Evolutionary conservation across 257 asterid genomes (phyloP), one percentile per base, ranked within the genome.

Genomic region (Salvia splendens): DNA sequence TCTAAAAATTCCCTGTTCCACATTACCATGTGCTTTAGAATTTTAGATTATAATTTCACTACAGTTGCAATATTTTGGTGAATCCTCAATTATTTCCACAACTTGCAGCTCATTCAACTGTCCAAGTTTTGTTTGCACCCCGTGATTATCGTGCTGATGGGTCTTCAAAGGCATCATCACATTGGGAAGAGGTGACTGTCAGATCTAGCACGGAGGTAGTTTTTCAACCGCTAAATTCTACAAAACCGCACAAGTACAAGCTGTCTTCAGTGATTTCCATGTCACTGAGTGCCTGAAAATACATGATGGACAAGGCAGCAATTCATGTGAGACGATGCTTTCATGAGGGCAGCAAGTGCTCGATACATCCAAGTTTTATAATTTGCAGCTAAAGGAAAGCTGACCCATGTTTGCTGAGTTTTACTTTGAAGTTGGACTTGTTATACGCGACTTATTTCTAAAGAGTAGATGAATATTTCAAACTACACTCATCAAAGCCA

Each of bases 121-220:
- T 93, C 67, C 85, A 86, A 81, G 88, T 91, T 65, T 72, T 77
- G 82, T 91, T 73, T 71, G 66, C 80, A 63, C 82, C 86, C 43
- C 96, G 96, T 52, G 96, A 94, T 68, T 91, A 91, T 73, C 87
- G 81, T 36, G 83, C 72, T 42, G 86, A 81, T 64, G 89, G 86
- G 20, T 64, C 92, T 67, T 77, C 92, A 5, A 59, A 55, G 47
- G 55, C 43, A 1, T 80, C 84, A 63, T 83, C 95, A 30, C 77
- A 83, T 63, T 79, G 81, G 83, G 87, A 82, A 55, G 99, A 91
- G 83, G 78, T 74, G 59, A 88, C 88, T 1, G 95, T 88, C 64
- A 79, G 80, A 71, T 91, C 99, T 58, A 82, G 78, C 81, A 88
- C 95, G 2, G 95, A 85, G 86, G 80, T 94, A 3, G 57, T 85